Evolutionary conservation across 2,329 filamentous ascomycete species (phyloP), one percentile per base, ranked within the genome.

Genomic region (Exophiala dermatitidis): DNA sequence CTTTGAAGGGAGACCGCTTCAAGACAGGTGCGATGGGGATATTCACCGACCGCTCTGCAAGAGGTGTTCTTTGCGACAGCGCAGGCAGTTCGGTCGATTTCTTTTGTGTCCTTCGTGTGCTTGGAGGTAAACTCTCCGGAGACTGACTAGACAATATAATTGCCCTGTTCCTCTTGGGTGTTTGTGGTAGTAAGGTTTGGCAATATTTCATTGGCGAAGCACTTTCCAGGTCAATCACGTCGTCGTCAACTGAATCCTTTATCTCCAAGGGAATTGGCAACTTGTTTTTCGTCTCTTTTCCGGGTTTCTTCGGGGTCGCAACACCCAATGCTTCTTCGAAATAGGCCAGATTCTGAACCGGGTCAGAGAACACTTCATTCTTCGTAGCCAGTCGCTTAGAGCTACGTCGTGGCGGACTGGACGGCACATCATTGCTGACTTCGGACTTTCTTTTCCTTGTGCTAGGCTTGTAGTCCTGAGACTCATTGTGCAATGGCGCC

Each of bases 141-240:
- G 58, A 60, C 37, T 63, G 61, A 47, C 58, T 60, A 19, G 60
- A 62, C 10, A 58, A 32, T 30, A 63, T 52, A 5, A 59, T 45
- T 9, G 32, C 51, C 4, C 48, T 29, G 26, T 30, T 32, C 38
- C 31, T 57, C 26, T 52, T 52, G 4, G 56, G 60, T 8, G 56
- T 59, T 12, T 43, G 32, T 4, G 53, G 38, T 6, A 41, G 12
- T 3, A 41, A 9, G 3, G 38, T 41, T 28, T 4, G 38, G 4
- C 19, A 2, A 26, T 41, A 26, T 28, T 12, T 6, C 5, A 10
- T 41, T 28, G n/a, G 12, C 12, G 12, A 2, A 9, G 19, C n/a
- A 5, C 7, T 6, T 26, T 26, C 5, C 38, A 41, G 2, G 5
- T 47, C 37, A 8, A 48, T 46, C 12, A 53, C 50, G 31, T 48